phyloP scores from a whole-genome alignment of 495 filamentous ascomycete species.

The Aspergillus bridgeri region DNA sequence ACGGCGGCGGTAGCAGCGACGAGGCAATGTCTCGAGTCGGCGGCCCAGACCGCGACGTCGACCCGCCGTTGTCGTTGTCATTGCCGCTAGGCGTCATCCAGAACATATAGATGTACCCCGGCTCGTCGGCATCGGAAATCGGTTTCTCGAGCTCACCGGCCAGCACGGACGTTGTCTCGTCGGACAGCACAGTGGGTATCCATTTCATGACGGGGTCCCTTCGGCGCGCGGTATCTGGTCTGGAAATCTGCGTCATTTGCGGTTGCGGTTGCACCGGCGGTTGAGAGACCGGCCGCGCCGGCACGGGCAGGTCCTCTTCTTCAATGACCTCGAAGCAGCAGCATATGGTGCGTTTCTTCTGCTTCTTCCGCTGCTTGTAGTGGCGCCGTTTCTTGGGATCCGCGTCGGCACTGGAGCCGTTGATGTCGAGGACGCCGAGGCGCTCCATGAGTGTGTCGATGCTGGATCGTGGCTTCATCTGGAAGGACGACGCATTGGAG shows the following conservation, averaged over 20 bases:
- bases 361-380: constrained; percentile 20
- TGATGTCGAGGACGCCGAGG: constrained; percentile 66
- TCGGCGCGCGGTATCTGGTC: constrained; percentile 19
- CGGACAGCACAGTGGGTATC: constrained; percentile 61
- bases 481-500: constrained; percentile 16
- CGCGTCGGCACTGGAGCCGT: constrained; percentile 23
- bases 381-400: constrained; percentile 10
- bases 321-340: constrained; percentile 39
- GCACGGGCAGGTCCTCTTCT: constrained; percentile 13
- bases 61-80: constrained; percentile 17
- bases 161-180: constrained; percentile 61
- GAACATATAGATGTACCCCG: constrained; percentile 98
- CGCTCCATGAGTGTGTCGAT: constrained; percentile 79
- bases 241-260: constrained; percentile 11
- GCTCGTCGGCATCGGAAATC: constrained; percentile 70
- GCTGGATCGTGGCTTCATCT: constrained; percentile 61
- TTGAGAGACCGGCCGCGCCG: constrained; percentile 8
- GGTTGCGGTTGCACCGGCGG: constrained; percentile 4
- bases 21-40: constrained; percentile 57
- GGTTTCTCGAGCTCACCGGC: constrained; percentile 80
- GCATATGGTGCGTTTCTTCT: constrained; percentile 23
- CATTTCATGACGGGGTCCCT: constrained; percentile 55
- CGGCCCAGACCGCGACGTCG: constrained; percentile 33
- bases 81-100: constrained; percentile 61
- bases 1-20: constrained; percentile 51